Conservation (phyloP, 2,329 filamentous ascomycete genomes). For the Arthrinium puccinioides region DNA sequence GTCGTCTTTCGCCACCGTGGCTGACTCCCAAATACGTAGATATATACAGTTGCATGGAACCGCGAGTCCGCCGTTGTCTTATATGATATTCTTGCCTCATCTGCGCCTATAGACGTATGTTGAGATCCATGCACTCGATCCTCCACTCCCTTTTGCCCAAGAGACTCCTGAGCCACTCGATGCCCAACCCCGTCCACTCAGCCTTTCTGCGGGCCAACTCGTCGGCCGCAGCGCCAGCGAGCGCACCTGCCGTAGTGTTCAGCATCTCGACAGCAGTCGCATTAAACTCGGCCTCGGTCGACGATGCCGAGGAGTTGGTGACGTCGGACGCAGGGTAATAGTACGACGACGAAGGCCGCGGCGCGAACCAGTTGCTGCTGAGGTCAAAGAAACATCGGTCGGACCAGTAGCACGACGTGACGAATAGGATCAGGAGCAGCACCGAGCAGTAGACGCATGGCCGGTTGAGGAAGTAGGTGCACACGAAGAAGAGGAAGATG, state of each 20-base stretch:
- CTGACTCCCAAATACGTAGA: too few relatives aligned
- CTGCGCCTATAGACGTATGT: constrained; percentile 66
- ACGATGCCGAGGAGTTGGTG: not conserved
- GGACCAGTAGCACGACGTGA: constrained; percentile 85
- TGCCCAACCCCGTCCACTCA: constrained; percentile 69
- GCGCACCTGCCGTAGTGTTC: constrained; percentile 61
- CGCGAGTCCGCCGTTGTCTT: constrained; percentile 1
- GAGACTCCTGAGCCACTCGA: constrained; percentile 80
- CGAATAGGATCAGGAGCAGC: constrained; percentile 88
- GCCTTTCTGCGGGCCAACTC: constrained; percentile 46
- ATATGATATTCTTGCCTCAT: not conserved
- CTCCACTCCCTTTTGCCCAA: constrained; percentile 82
- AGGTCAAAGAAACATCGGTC: constrained; percentile 93
- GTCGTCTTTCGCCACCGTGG: too few relatives aligned
- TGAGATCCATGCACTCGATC: constrained; percentile 84
- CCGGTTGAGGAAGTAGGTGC: constrained; percentile 92
- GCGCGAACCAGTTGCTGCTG: constrained; percentile 84
- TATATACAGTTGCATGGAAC: too few relatives aligned
- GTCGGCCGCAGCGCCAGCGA: constrained; percentile 62
- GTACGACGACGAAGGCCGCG: constrained; percentile 45
- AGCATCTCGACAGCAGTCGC: constrained; percentile 47
- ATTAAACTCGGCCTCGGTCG: constrained; percentile 28
- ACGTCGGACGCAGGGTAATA: constrained; percentile 6
- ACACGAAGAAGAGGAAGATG: constrained; percentile 82
- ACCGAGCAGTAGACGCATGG: constrained; percentile 98